Evolutionary conservation across 2,329 filamentous ascomycete species (phyloP), one percentile per base, ranked within the genome.

Genomic region (Scleromitrula shiraiana): DNA sequence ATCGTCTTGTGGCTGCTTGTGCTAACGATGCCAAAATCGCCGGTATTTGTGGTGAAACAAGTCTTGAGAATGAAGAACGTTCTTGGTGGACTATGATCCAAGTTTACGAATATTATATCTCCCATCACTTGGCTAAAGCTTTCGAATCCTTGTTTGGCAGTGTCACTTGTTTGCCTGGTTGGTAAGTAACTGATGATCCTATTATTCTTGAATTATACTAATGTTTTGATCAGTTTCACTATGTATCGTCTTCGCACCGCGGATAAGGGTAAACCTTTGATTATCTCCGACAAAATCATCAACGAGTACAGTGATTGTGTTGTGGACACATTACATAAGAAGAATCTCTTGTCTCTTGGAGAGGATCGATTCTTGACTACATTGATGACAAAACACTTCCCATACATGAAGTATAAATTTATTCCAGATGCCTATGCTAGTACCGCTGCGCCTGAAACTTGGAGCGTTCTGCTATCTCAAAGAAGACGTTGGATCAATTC

Each of bases 61-160:
- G 84, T 67, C 74, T 98, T 61, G 87, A 96, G 65, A 98, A 98
- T 62, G 91, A 96, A 66, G 88, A 96, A 60, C 78, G 83, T 57
- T 90, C 83, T 61, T 97, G 90, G 89, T 95, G 88, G 88, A 98
- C 93, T 10, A 98, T 98, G 93, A 98, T 98, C 62, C 93, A 98
- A 67, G 93, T 98, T 56, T 98, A 98, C 70, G 93, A 98, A 67
- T 98, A 98, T 74, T 98, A 90, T 67, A 98, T 98, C 64, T 97
- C 93, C 24, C 93, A 98, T 75, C 86, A 98, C 68, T 72, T 98
- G 65, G 76, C 93, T 46, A 98, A 98, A 72, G 88, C 93, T 53
- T 98, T 98, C 64, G 93, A 98, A 67, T 96, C 89, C 52, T 79
- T 98, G 52, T 98, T 98, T 63, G 93, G 90, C 64, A 95, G 88